Percentiles rank a stretch among this genome's conserved stretches.
Conservation (phyloP, 106 monocot species). For the Dendrobium huoshanense region DNA sequence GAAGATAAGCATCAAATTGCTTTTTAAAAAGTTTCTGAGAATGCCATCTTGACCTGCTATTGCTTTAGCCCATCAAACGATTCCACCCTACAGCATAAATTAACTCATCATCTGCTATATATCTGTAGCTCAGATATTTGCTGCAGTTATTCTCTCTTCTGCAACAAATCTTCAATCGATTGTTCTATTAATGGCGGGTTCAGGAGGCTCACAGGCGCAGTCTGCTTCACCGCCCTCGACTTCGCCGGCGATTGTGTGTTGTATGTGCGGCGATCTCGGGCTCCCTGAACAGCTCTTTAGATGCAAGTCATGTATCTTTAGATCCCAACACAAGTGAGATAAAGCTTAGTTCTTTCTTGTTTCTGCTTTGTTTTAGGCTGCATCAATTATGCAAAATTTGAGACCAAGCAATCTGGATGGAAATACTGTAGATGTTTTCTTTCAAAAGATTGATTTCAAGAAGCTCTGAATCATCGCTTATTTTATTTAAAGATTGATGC, state of each 20-base stretch:
- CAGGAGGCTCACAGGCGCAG: background rate
- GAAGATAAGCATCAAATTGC: background rate
- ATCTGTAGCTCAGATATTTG: background rate
- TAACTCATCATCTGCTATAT: background rate
- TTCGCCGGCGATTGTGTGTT: constrained; percentile 20
- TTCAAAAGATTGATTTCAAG: too few species aligned
- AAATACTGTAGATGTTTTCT: too few species aligned
- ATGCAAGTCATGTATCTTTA: constrained; percentile 29
- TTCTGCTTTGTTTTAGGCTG: too few species aligned
- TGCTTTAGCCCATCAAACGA: background rate
- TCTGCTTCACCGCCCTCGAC: background rate
- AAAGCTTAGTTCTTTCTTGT: background rate
- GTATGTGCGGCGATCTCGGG: constrained; percentile 62
- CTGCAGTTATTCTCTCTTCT: background rate
- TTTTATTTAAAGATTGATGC: too few species aligned
- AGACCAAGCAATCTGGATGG: too few species aligned
- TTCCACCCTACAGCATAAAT: background rate
- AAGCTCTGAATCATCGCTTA: too few species aligned
- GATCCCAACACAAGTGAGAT: constrained; percentile 53
- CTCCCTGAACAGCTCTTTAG: constrained; percentile 34
- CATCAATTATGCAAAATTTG: too few species aligned
- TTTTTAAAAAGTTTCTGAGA: background rate
- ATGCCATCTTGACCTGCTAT: background rate
- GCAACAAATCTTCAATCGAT: background rate
- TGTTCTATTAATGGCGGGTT: background rate